A percentile compares a stretch with the other conserved stretches of the same genome.
These are phyloP conservation scores for Hypoxylon sp. DNA, from an alignment of 2,329 filamentous ascomycete genomes.

Conservation along the genomic window DNA sequence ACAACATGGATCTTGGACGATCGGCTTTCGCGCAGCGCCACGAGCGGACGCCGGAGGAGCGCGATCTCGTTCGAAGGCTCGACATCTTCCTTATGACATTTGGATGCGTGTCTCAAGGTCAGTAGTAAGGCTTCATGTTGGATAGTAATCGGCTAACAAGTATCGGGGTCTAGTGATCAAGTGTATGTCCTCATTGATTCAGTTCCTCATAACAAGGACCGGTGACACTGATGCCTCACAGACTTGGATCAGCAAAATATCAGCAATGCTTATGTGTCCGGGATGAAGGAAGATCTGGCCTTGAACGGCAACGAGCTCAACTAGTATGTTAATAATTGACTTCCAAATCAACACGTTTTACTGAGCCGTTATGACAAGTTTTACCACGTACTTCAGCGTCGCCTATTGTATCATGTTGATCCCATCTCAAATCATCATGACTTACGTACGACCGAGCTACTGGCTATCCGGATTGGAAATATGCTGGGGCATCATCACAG, in stretches of 20 bases:
- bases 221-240: constrained; percentile 45
- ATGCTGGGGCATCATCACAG: constrained; percentile 55
- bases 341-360: neutral
- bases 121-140: constrained; percentile 11
- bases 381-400: constrained; percentile 57
- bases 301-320: constrained; percentile 54
- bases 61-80: constrained; percentile 53
- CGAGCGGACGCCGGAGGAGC: constrained; percentile 53
- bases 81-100: constrained; percentile 57
- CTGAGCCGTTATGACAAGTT: constrained; percentile 37
- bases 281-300: constrained; percentile 54
- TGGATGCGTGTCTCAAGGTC: constrained; percentile 56
- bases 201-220: neutral
- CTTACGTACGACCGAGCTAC: constrained; percentile 56
- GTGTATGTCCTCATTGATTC: constrained; percentile 32
- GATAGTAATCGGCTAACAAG: constrained; percentile 4
- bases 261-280: constrained; percentile 57
- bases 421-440: constrained; percentile 57
- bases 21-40: constrained; percentile 47
- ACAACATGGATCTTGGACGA: constrained; percentile 41
- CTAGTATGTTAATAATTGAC: constrained; percentile 39
- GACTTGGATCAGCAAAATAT: constrained; percentile 56
- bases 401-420: constrained; percentile 57
- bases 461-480: constrained; percentile 56
- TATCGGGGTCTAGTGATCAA: constrained; percentile 46